Percentiles rank a stretch among this genome's conserved stretches.
Evolutionary conservation across 345 rosid genomes (phyloP).

Genomic region (Cochlearia excelsa): DNA sequence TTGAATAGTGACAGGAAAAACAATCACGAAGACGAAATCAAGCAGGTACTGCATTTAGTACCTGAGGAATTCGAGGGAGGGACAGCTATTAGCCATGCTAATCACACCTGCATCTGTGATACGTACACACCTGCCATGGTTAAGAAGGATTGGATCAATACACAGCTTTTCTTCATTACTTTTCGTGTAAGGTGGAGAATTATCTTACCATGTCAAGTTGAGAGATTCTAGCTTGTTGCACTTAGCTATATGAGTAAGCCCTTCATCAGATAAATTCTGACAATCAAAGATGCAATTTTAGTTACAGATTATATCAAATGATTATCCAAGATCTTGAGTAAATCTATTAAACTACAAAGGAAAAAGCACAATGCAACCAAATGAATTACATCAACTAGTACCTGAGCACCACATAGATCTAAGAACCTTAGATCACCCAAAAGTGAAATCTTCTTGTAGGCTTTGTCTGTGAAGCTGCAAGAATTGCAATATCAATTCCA

Average conservation of each 20-base stretch:
- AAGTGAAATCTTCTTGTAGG: slow-evolving; percentile 67
- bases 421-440: slow-evolving; percentile 56
- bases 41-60: slow-evolving; percentile 24
- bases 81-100: slow-evolving; percentile 68
- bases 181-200: slow-evolving; percentile 1
- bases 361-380: slow-evolving; percentile 13
- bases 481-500: slow-evolving; percentile 23
- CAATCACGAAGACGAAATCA: slow-evolving; percentile 3
- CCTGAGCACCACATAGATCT: slow-evolving; percentile 97
- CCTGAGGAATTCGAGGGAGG: slow-evolving; percentile 83
- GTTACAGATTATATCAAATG: not conserved
- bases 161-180: slow-evolving; percentile 5
- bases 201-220: slow-evolving; percentile 83
- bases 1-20: slow-evolving; percentile 21
- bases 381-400: slow-evolving; percentile 33
- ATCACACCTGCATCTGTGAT: slow-evolving; percentile 74
- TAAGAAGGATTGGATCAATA: slow-evolving; percentile 15
- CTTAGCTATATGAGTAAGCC: slow-evolving; percentile 63
- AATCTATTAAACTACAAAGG: slow-evolving; percentile 4
- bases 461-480: slow-evolving; percentile 70
- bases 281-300: slow-evolving; percentile 20
- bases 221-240: slow-evolving; percentile 67
- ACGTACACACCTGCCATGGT: slow-evolving; percentile 64
- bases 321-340: slow-evolving; percentile 3
- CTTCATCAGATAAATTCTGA: slow-evolving; percentile 87